phyloP scores from a whole-genome alignment of 139 green algal species.

The Chlorella sorokiniana region DNA sequence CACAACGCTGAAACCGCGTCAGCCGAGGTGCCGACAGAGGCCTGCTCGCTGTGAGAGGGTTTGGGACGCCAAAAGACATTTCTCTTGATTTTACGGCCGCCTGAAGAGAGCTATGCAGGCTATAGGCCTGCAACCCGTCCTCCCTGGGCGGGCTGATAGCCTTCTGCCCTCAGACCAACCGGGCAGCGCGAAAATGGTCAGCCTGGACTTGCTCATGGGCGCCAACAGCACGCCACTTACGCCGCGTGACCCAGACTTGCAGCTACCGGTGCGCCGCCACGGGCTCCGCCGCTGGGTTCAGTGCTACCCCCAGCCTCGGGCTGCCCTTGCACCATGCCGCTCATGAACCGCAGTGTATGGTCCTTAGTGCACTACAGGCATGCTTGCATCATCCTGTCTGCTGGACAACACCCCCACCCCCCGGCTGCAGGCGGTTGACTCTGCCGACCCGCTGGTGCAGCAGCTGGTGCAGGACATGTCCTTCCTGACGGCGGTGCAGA shows the following conservation, averaged over 20 bases:
- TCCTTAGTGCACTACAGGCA: neutral
- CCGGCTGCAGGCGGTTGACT: slow-evolving; percentile 13
- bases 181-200: slow-evolving; percentile 15
- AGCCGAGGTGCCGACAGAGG: too few relatives aligned
- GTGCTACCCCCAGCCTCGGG: neutral
- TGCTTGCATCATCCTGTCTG: neutral
- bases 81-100: too few relatives aligned
- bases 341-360: neutral
- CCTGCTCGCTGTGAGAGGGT: too few relatives aligned
- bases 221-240: slow-evolving; percentile 3
- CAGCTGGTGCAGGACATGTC: slow-evolving; percentile 37
- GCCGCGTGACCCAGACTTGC: slow-evolving; percentile 8
- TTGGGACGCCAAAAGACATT: too few relatives aligned
- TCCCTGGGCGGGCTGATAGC: neutral
- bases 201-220: neutral
- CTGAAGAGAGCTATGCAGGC: neutral
- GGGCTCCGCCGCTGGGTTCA: too few relatives aligned
- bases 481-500: slow-evolving; percentile 44
- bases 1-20: too few relatives aligned
- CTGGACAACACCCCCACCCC: neutral
- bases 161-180: neutral
- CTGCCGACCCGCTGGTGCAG: slow-evolving; percentile 30
- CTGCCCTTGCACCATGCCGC: neutral
- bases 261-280: slow-evolving; percentile 11
- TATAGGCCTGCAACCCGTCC: neutral